Base-by-base conservation (phyloP, 2,329 filamentous ascomycete genomes). In the Phialocephala sp. region DNA sequence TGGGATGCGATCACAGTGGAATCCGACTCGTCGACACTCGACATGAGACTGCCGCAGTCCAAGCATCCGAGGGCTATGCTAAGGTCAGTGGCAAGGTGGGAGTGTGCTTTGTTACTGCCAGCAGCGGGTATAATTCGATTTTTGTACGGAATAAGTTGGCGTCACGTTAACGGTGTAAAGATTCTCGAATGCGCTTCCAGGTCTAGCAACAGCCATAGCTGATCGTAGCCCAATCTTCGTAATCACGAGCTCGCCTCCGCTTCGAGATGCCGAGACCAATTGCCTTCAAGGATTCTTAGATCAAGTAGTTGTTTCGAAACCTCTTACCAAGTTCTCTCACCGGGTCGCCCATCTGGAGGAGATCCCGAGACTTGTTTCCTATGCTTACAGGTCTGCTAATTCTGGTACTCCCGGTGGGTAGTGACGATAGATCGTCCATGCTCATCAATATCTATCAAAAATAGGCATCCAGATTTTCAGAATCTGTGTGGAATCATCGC, bases 171-270 rank as follows among this genome's bases (percentile, higher is more conserved):
- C 22, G n/a, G n/a, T 24, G 8, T 24, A n/a, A 11, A 50, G 45
- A 1, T 50, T 50, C 22, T 50, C 45, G n/a, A 50, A 50, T 20
- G n/a, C 45, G 20, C 45, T 50, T 24, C 45, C 45, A 50, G 45
- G 45, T 24, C 12, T 50, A 24, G 45, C 45, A 20, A 50, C 45
- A 24, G 45, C 45, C 4, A n/a, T 50, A n/a, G 45, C 45, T 9
- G 45, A 50, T n/a, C n/a, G 45, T 11, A 50, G 45, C n/a, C 45
- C 45, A 50, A 50, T 50, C 20, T 50, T 50, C n/a, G 45, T 50
- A 20, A 50, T 50, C 20, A 50, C 45, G 11, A 50, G 45, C 45
- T 50, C 45, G 20, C 45, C 45, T 1, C 45, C 45, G 20, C 45
- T 50, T 50, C 45, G 45, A 22, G 45, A 50, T 50, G 45, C 45